Evolutionary conservation across 352 stramenopile species (phyloP).

Genomic region (Globisporangium emineosum): DNA sequence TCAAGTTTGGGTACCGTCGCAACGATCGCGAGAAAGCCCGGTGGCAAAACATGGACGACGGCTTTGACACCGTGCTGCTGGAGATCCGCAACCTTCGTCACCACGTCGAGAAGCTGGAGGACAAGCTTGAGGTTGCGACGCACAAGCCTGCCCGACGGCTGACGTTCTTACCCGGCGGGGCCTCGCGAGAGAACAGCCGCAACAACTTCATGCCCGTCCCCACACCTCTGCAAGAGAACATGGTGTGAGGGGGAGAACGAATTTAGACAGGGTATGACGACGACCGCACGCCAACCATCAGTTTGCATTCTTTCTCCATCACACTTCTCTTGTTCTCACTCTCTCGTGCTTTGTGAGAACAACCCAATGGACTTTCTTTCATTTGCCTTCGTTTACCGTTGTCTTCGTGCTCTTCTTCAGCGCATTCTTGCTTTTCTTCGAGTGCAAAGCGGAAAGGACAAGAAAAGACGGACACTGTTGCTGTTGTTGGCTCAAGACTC

Average conservation of each 20-base stretch:
- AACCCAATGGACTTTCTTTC: slow-evolving; percentile 10
- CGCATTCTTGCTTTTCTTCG: slow-evolving; percentile 2
- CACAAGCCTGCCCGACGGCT: slow-evolving; percentile 32
- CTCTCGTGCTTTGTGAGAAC: not conserved
- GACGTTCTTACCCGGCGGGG: slow-evolving; percentile 17
- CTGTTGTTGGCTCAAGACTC: not conserved
- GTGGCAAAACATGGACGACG: slow-evolving; percentile 34
- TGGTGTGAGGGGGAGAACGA: slow-evolving; percentile 12
- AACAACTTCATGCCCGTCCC: slow-evolving; percentile 10
- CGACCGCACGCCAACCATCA: not conserved
- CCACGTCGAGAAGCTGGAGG: slow-evolving; percentile 43
- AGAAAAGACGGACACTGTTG: not conserved
- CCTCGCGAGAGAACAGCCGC: slow-evolving; percentile 23
- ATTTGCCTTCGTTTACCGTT: not conserved
- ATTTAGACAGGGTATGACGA: slow-evolving; percentile 13
- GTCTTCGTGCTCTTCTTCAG: not conserved
- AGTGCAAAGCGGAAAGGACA: slow-evolving; percentile 1
- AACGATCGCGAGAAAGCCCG: slow-evolving; percentile 27
- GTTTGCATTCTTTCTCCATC: not conserved
- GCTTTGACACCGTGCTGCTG: slow-evolving; percentile 34
- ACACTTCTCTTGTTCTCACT: not conserved
- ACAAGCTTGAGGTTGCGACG: slow-evolving; percentile 45
- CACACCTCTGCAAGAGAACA: slow-evolving; percentile 13
- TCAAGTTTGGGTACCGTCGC: slow-evolving; percentile 42
- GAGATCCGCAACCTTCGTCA: slow-evolving; percentile 47